Conservation (phyloP, 1,139 yeast genomes). For the Sugiyamaella paludigena region DNA sequence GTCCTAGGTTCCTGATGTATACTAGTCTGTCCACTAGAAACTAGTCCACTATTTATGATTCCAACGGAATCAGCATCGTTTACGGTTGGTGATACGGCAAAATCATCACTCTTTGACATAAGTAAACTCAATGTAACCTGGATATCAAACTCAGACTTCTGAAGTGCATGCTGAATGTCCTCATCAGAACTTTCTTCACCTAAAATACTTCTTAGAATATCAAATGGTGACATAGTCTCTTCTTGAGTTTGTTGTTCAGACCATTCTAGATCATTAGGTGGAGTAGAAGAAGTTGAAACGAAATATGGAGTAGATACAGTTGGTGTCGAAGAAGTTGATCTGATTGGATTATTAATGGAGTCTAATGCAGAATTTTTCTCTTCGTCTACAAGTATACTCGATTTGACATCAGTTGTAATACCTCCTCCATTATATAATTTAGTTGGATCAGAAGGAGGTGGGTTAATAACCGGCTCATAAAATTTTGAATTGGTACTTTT, state of each 20-base stretch:
- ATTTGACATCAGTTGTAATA: not conserved
- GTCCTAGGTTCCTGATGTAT: not conserved
- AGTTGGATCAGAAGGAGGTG: constrained; percentile 21
- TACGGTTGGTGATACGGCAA: no score
- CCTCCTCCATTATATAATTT: constrained; percentile 18
- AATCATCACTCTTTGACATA: constrained; percentile 10
- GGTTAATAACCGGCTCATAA: constrained; percentile 14
- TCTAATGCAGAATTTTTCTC: constrained; percentile 3
- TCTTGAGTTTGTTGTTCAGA: constrained; percentile 8
- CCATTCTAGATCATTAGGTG: no score
- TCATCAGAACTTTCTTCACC: constrained; percentile 34
- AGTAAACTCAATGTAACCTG: constrained; percentile 31
- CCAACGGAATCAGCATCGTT: no score
- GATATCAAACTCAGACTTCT: constrained; percentile 36
- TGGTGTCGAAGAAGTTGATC: constrained; percentile 1
- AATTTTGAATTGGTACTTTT: not conserved
- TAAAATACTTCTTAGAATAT: constrained; percentile 33
- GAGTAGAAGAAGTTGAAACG: no score
- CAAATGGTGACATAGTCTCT: constrained; percentile 33
- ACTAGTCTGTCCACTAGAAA: no score
- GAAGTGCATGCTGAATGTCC: constrained; percentile 34
- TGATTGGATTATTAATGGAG: no score
- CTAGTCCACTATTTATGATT: no score
- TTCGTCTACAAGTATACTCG: constrained; percentile 3
- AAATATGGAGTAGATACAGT: not conserved